phyloP scores from a whole-genome alignment of 1,139 yeast genomes.

The Meyerozyma sp. region DNA sequence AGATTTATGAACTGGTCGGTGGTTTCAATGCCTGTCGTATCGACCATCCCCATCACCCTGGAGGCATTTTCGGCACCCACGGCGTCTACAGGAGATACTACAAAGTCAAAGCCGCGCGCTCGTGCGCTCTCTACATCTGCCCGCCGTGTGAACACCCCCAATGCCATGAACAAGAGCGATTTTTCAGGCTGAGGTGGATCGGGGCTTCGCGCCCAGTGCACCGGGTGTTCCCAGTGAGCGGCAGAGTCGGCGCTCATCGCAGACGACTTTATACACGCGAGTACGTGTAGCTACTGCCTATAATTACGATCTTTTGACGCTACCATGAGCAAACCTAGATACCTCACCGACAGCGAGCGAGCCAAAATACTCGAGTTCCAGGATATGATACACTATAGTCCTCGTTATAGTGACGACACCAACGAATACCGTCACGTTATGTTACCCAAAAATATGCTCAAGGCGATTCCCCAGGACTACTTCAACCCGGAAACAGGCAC shows the following conservation, averaged over 20 bases:
- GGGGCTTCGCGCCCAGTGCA: neutral
- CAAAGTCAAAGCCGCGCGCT: neutral
- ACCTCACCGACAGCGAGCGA: slow-evolving; percentile 76
- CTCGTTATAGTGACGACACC: slow-evolving; percentile 83
- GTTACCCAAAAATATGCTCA: slow-evolving; percentile 93
- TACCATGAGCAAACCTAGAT: slow-evolving; percentile 48
- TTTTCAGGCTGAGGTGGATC: neutral
- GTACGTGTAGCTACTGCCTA: neutral
- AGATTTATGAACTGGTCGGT: neutral
- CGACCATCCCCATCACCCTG: neutral
- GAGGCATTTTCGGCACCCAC: neutral
- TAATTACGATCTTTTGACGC: neutral
- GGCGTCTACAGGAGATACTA: neutral
- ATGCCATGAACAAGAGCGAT: neutral
- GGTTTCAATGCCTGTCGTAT: neutral
- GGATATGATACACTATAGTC: slow-evolving; percentile 92
- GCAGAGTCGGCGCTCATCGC: neutral
- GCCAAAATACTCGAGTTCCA: slow-evolving; percentile 86
- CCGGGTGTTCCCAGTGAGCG: neutral
- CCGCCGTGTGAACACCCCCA: neutral
- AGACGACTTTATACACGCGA: neutral
- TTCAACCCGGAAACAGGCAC: slow-evolving; percentile 96
- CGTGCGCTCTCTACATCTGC: neutral
- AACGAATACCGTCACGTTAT: slow-evolving; percentile 90
- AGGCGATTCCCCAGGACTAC: slow-evolving; percentile 92